Evolutionary conservation across 2,329 filamentous ascomycete genomes (phyloP), one percentile per base, ranked within the genome.

Genomic region (Venturia nashicola): DNA sequence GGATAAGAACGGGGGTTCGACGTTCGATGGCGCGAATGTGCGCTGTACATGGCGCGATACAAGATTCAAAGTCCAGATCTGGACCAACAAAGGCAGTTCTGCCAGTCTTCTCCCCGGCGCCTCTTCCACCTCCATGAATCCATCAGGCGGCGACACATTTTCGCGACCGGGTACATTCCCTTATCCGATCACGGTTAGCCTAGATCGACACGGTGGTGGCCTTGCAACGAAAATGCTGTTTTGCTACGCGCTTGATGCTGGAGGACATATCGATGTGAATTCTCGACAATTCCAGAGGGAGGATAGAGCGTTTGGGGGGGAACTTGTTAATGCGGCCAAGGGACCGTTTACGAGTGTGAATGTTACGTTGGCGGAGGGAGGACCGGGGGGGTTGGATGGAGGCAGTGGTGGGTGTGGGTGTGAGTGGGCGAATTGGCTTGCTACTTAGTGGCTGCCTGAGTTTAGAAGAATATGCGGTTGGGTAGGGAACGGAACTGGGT

Each of bases 21-120:
- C 72, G 9, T 74, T 78, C 65, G 71, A 74, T 4, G 72, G 78
- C 32, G 81, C 82, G 3, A 74, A 72, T 1, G 71, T 78, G 5
- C 75, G 79, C 36, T 85, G 83, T 69, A 85, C 83, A 3, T 87
- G 82, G 76, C 74, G 82, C 0, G 79, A 86, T 67, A 87, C 84
- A 1, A 78, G 85, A 3, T 82, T 86, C 68, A 75, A 82, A 5
- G 80, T 87, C 1, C 81, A 83, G 67, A 86, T 87, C 62, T 87
- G 83, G 83, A 87, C 85, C 0, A 79, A 77, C 61, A 72, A 77
- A 12, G 72, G 69, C 1, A 74, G 75, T 59, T 75, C 74, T 65
- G 69, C 72, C 4, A 61, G 75, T 18, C 67, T 76, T 16, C 9
- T 54, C 16, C 40, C 64, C 16, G 23, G 34, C 23, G 18, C 59